Evolutionary conservation across 1,284 basidiomycete genomes (phyloP).

Genomic region (Microbotryum silenes-acaulis): DNA sequence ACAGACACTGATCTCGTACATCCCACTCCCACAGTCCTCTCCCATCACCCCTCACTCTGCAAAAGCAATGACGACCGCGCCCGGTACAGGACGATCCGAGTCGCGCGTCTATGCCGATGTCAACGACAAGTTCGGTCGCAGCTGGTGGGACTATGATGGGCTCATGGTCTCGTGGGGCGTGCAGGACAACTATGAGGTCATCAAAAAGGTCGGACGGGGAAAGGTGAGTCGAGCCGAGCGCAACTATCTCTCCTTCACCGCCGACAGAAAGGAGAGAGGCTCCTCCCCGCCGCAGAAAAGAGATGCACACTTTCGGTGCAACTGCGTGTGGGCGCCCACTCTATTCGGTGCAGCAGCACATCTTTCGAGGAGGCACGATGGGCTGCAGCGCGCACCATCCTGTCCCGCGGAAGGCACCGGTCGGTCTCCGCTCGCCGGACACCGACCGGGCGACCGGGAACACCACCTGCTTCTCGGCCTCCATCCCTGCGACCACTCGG

Average conservation of each 20-base stretch:
- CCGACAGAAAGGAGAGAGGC: background rate
- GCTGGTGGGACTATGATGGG: slow-evolving; percentile 67
- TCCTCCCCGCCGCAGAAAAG: too few species aligned
- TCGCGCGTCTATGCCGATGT: slow-evolving; percentile 52
- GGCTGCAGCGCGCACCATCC: too few species aligned
- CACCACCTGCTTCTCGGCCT: background rate
- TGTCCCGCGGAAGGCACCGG: too few species aligned
- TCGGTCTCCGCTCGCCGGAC: too few species aligned
- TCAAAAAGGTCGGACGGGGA: slow-evolving; percentile 90
- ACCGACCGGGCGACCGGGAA: too few species aligned
- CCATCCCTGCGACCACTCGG: background rate
- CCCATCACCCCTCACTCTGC: too few species aligned
- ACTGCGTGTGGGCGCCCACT: too few species aligned
- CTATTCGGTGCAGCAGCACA: too few species aligned
- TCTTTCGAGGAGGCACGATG: too few species aligned
- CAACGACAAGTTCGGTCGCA: slow-evolving; percentile 51
- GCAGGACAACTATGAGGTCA: slow-evolving; percentile 98
- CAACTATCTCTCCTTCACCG: too few species aligned
- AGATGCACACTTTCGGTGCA: background rate
- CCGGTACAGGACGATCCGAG: slow-evolving; percentile 19
- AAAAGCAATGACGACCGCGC: background rate
- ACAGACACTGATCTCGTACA: too few species aligned
- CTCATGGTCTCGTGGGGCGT: slow-evolving; percentile 63
- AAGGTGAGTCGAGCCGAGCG: slow-evolving; percentile 45
- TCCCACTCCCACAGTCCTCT: too few species aligned